Evolutionary conservation across 176 grass and related monocot genomes (phyloP).

Genomic region (barley (Hordeum vulgare)): DNA sequence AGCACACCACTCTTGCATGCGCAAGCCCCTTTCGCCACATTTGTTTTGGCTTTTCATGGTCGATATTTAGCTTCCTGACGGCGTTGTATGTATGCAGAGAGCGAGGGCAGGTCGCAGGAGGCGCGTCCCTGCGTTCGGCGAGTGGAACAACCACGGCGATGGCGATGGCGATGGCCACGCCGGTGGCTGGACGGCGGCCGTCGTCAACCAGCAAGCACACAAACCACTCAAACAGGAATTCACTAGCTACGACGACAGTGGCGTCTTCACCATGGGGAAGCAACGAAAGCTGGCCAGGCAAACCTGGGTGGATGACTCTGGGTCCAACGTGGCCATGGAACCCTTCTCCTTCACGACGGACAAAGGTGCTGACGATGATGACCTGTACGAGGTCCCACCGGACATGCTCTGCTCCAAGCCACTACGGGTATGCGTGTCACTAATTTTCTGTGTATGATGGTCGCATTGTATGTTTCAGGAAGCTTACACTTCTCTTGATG

Average conservation of each 20-base stretch:
- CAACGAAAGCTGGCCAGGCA: background rate
- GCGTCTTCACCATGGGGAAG: background rate
- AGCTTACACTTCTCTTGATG: no score
- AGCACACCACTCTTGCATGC: no score
- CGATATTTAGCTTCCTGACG: no score
- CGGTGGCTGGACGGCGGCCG: background rate
- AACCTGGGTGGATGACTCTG: background rate
- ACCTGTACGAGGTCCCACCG: background rate
- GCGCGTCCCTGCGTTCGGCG: slow-evolving; percentile 14
- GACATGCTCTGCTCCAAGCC: background rate
- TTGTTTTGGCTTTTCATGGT: background rate
- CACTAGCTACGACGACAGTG: background rate
- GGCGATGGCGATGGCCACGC: fast-evolving
- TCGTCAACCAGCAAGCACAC: background rate
- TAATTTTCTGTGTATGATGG: background rate
- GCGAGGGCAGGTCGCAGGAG: background rate
- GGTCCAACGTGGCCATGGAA: background rate
- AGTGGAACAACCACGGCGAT: slow-evolving; percentile 3
- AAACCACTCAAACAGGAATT: background rate
- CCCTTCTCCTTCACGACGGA: background rate
- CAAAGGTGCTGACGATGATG: background rate
- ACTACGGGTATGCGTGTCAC: background rate
- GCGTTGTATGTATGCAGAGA: background rate
- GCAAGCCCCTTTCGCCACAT: no score
- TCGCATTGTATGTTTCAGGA: background rate